Evolutionary conservation across 164 flowering plant species (phyloP).

Genomic region (Sedum album): DNA sequence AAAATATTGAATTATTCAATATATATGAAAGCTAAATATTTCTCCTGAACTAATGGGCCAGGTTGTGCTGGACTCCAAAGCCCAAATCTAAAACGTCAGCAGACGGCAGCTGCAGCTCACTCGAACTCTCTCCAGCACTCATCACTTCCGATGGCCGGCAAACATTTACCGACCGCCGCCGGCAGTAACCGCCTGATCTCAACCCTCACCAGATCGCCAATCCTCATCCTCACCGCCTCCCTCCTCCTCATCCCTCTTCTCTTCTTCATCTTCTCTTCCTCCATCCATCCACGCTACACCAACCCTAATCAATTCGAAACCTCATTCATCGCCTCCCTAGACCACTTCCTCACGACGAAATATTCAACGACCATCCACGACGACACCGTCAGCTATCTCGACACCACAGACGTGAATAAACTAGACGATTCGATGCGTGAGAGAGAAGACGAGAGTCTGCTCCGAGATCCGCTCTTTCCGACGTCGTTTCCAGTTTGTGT

Average conservation of each 20-base stretch:
- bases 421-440: slow-evolving; percentile 45
- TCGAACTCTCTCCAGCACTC: not conserved
- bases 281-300: slow-evolving; percentile 7
- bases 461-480: slow-evolving; percentile 26
- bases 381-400: slow-evolving; percentile 20
- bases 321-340: slow-evolving; percentile 72
- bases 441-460: slow-evolving; percentile 39
- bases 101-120: not conserved
- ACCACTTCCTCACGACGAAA: slow-evolving; percentile 41
- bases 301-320: slow-evolving; percentile 25
- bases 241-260: slow-evolving; percentile 20
- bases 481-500: slow-evolving; percentile 39
- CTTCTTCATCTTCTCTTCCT: slow-evolving; percentile 10
- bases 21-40: too few species aligned
- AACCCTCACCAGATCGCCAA: slow-evolving; percentile 24
- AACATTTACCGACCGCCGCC: slow-evolving; percentile 12
- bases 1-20: not conserved
- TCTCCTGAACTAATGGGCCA: too few species aligned
- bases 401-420: slow-evolving; percentile 19
- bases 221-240: slow-evolving; percentile 18
- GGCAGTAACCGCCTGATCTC: slow-evolving; percentile 5
- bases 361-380: slow-evolving; percentile 17
- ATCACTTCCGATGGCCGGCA: slow-evolving; percentile 33
- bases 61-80: too few species aligned
- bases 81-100: not conserved